phyloP scores from a whole-genome alignment of 2,329 filamentous ascomycete genomes.

The Herpomyces periplanetae region DNA sequence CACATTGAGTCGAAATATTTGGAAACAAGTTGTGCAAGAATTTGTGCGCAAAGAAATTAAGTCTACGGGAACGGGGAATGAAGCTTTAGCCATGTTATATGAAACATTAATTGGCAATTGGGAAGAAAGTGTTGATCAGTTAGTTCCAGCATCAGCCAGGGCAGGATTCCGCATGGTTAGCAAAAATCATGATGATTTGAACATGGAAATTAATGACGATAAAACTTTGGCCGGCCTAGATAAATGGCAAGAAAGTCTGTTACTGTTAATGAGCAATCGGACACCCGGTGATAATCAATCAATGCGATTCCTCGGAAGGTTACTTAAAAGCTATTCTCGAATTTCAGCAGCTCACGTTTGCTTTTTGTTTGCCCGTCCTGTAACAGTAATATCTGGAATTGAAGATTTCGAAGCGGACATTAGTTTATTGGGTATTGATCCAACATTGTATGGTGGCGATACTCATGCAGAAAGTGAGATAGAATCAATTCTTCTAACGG shows the following conservation, averaged over 20 bases:
- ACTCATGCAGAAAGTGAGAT: no score
- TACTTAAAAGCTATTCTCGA: constrained; percentile 50
- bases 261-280: constrained; percentile 52
- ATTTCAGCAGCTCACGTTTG: constrained; percentile 76
- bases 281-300: constrained; percentile 38
- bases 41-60: constrained; percentile 87
- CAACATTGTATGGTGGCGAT: constrained; percentile 33
- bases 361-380: constrained; percentile 40
- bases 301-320: constrained; percentile 33
- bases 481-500: constrained; percentile 65
- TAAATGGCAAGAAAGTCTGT: constrained; percentile 68
- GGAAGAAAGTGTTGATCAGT: constrained; percentile 75
- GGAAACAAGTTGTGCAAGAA: constrained; percentile 73
- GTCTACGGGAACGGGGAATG: constrained; percentile 31
- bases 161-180: constrained; percentile 70
- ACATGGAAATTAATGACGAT: no score
- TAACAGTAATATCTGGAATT: constrained; percentile 32
- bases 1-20: constrained; percentile 28
- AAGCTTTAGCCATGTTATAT: constrained; percentile 64
- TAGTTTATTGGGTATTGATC: constrained; percentile 46
- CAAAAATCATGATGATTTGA: no score
- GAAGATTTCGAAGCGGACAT: constrained; percentile 45
- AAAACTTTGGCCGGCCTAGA: constrained; percentile 50
- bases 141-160: constrained; percentile 64
- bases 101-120: constrained; percentile 73